Evolutionary conservation across 495 filamentous ascomycete genomes (phyloP).

Genomic region (Xylaria castorea): DNA sequence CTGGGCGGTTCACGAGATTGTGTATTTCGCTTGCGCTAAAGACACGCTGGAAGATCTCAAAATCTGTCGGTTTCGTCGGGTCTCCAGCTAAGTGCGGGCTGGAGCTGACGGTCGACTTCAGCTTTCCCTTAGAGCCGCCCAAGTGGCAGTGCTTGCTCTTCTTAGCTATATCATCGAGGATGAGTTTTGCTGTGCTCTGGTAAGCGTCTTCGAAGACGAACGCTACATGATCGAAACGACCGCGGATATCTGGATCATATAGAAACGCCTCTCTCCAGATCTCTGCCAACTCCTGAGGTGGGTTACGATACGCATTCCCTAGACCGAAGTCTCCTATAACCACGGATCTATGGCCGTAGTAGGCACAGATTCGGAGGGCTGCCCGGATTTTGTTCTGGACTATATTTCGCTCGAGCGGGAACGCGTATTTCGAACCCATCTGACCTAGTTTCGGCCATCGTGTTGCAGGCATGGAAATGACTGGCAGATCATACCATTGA

Average conservation of each 20-base stretch:
- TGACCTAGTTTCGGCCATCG: constrained; percentile 73
- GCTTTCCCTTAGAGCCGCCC: constrained; percentile 44
- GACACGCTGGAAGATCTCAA: constrained; percentile 50
- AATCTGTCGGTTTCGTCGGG: constrained; percentile 45
- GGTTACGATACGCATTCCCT: constrained; percentile 73
- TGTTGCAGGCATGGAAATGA: constrained; percentile 74
- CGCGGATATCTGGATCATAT: constrained; percentile 68
- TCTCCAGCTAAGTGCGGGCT: constrained; percentile 32
- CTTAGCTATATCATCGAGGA: constrained; percentile 55
- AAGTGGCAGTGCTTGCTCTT: constrained; percentile 45
- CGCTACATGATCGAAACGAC: constrained; percentile 70
- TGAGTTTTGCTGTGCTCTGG: constrained; percentile 53
- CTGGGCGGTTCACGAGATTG: constrained; percentile 47
- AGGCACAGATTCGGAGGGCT: constrained; percentile 70
- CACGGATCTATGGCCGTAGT: constrained; percentile 62
- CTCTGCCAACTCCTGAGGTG: constrained; percentile 67
- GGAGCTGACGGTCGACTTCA: constrained; percentile 40
- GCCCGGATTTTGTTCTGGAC: constrained; percentile 75
- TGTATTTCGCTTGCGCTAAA: constrained; percentile 52
- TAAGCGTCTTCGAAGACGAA: constrained; percentile 68
- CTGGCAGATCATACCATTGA: constrained; percentile 61
- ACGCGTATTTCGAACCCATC: constrained; percentile 69
- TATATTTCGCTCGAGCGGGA: constrained; percentile 69
- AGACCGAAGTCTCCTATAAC: constrained; percentile 76
- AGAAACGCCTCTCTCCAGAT: constrained; percentile 74